Conservation (phyloP, 1,139 yeast species). For the Nakaseomyces kungkrabaensis region DNA sequence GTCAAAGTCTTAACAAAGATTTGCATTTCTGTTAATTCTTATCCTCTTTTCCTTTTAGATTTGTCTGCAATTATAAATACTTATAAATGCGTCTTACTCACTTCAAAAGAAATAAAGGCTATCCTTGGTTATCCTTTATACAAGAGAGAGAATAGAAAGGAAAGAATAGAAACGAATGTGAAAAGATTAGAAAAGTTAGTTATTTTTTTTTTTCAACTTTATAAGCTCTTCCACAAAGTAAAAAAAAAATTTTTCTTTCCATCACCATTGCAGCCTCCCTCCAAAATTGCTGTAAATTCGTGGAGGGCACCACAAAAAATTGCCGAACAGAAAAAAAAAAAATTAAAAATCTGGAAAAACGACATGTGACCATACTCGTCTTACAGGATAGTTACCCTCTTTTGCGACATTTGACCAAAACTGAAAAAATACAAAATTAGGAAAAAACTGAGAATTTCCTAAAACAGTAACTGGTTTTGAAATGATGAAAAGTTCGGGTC, state of each 20-base stretch:
- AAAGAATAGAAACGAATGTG: not conserved
- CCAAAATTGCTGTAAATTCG: no score
- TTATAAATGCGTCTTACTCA: slow-evolving; percentile 30
- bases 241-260: no score
- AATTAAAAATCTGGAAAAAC: not conserved
- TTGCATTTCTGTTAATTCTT: slow-evolving; percentile 31
- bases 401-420: not conserved
- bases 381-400: not conserved
- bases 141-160: not conserved
- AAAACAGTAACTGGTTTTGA: no score
- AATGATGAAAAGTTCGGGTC: not conserved
- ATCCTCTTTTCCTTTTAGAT: slow-evolving; percentile 63
- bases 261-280: no score
- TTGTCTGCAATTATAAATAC: slow-evolving; percentile 32
- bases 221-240: no score
- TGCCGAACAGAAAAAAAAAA: no score
- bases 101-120: slow-evolving; percentile 5
- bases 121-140: not conserved
- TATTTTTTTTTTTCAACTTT: no score
- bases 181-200: not conserved
- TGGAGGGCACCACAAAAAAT: no score
- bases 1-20: slow-evolving; percentile 54
- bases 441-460: no score
- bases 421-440: no score
- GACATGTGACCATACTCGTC: not conserved